Evolutionary conservation across 192 early-diverging fungal species (phyloP).

Genomic region (Borealophlyctis nickersoniae): DNA sequence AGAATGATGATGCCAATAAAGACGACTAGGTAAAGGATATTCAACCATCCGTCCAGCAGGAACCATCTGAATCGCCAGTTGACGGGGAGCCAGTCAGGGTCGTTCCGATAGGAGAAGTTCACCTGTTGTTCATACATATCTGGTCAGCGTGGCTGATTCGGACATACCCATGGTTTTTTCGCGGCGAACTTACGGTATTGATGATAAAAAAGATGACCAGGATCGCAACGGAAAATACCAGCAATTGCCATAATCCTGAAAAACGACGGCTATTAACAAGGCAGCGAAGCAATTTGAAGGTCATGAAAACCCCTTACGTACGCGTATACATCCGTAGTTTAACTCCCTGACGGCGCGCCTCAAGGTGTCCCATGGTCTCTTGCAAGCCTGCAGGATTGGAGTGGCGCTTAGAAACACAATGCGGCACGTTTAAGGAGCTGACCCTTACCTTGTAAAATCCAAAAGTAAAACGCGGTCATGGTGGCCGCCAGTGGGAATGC

Average conservation of each 20-base stretch:
- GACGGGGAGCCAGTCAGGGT: slow-evolving; percentile 61
- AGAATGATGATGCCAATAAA: slow-evolving; percentile 76
- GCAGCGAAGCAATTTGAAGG: too few relatives aligned
- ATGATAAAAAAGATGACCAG: slow-evolving; percentile 77
- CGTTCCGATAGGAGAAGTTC: slow-evolving; percentile 59
- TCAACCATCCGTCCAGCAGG: slow-evolving; percentile 88
- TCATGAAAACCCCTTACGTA: too few relatives aligned
- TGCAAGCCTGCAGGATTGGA: neutral
- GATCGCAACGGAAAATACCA: slow-evolving; percentile 71
- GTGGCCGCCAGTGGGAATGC: slow-evolving; percentile 84
- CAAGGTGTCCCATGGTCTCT: slow-evolving; percentile 70
- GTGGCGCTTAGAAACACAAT: too few relatives aligned
- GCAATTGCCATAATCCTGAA: slow-evolving; percentile 64
- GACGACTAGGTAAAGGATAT: slow-evolving; percentile 80
- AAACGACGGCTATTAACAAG: slow-evolving; percentile 2
- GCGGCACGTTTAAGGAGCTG: neutral
- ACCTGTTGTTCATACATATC: slow-evolving; percentile 20
- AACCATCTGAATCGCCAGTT: slow-evolving; percentile 90
- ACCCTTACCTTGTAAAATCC: slow-evolving; percentile 72
- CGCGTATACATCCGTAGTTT: slow-evolving; percentile 89
- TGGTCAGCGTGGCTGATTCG: neutral
- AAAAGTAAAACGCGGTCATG: slow-evolving; percentile 93
- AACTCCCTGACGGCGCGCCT: slow-evolving; percentile 77
- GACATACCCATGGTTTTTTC: neutral
- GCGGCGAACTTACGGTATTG: slow-evolving; percentile 62